phyloP scores from a whole-genome alignment of 1,284 basidiomycete species.

The Leucoagaricus sp. region DNA sequence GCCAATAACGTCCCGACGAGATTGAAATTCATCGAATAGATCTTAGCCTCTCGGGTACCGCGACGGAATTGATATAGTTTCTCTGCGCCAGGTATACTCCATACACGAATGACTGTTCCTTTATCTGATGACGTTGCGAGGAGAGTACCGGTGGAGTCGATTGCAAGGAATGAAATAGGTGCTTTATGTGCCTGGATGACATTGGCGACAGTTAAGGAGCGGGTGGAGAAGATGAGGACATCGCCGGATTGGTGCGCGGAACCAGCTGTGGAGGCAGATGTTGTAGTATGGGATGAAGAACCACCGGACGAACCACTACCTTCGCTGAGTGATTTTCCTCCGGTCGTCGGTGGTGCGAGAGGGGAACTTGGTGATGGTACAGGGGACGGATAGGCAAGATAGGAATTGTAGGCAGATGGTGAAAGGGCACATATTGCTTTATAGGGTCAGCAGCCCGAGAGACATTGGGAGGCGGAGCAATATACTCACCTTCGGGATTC shows the following conservation, averaged over 20 bases:
- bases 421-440: conserved; percentile 93
- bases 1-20: conserved; percentile 81
- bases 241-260: conserved; percentile 71
- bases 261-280: conserved; percentile 36
- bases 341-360: conserved; percentile 32
- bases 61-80: conserved; percentile 94
- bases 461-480: not conserved
- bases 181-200: conserved; percentile 98
- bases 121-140: conserved; percentile 96
- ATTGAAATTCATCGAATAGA: conserved; percentile 95
- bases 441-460: conserved; percentile 4
- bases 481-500: conserved; percentile 87
- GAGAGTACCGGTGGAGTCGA: conserved; percentile 88
- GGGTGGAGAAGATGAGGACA: conserved; percentile 92
- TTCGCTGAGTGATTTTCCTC: not conserved
- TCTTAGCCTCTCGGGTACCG: conserved; percentile 84
- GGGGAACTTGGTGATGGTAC: conserved; percentile 80
- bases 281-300: conserved; percentile 35
- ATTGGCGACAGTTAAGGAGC: conserved; percentile 88
- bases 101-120: conserved; percentile 96
- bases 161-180: conserved; percentile 84
- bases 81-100: conserved; percentile 88
- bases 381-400: conserved; percentile 94
- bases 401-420: conserved; percentile 94
- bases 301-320: conserved; percentile 21